Conservation (phyloP, 441 rosid genomes). For the Manihot esculenta region DNA sequence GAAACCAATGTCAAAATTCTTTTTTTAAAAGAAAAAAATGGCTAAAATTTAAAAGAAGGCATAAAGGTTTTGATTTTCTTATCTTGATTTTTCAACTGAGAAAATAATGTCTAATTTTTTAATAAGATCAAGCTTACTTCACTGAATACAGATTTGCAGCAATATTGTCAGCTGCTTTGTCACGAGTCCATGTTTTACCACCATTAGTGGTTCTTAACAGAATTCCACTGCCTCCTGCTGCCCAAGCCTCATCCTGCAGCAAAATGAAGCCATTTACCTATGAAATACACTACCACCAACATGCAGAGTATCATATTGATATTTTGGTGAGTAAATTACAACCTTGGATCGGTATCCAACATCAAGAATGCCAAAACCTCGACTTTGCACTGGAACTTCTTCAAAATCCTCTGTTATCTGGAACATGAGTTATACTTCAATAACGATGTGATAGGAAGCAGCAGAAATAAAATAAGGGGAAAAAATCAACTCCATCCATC, state of each 20-base stretch:
- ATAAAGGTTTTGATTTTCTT: no score
- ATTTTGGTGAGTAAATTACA: constrained; percentile 15
- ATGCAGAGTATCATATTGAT: background rate
- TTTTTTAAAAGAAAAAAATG: no score
- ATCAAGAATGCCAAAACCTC: constrained; percentile 96
- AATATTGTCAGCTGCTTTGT: constrained; percentile 92
- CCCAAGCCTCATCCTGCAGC: constrained; percentile 95
- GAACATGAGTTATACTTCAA: constrained; percentile 19
- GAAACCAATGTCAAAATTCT: no score
- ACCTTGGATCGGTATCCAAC: constrained; percentile 94
- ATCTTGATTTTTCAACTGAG: background rate
- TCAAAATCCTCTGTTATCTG: constrained; percentile 89
- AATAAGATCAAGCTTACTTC: constrained; percentile 47
- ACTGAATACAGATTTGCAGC: constrained; percentile 95
- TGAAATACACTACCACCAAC: no score
- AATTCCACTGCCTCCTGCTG: constrained; percentile 94
- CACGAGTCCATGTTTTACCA: constrained; percentile 88
- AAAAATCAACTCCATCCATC: no score
- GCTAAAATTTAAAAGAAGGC: no score
- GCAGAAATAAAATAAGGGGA: background rate
- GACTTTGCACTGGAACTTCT: constrained; percentile 87
- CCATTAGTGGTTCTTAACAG: constrained; percentile 88
- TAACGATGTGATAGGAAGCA: background rate
- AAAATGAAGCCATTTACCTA: no score
- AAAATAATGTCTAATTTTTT: background rate